Percentiles rank a stretch among this genome's conserved stretches.
Conservation (phyloP, 2,329 filamentous ascomycete species). For the Aspergillus calidoustus region DNA sequence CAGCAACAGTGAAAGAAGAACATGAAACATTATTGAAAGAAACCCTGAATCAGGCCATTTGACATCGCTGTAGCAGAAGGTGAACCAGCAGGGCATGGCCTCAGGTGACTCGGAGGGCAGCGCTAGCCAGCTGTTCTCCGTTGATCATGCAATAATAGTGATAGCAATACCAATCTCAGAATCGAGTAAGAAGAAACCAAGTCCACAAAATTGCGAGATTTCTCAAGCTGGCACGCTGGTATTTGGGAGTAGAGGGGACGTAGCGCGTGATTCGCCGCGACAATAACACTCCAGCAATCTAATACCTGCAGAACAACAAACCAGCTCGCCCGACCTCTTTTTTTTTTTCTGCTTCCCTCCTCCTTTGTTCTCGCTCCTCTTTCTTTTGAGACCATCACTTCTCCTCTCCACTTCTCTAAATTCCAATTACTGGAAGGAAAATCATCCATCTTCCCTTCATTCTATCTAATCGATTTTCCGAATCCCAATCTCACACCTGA, state of each 20-base stretch:
- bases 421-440: not conserved
- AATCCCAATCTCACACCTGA: not conserved
- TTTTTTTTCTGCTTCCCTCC: constrained; percentile 12
- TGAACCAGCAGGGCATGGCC: not conserved
- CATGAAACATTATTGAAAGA: not conserved
- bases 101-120: not conserved
- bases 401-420: not conserved
- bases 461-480: not conserved
- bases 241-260: not conserved
- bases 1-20: not conserved
- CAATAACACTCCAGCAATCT: constrained; percentile 5
- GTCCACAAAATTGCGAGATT: not conserved
- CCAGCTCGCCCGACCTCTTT: constrained; percentile 7
- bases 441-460: not conserved
- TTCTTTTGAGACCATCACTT: not conserved
- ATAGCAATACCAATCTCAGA: not conserved
- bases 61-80: not conserved
- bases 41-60: not conserved
- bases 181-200: not conserved
- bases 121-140: not conserved
- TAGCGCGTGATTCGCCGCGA: constrained; percentile 16
- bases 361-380: not conserved
- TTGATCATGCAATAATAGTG: not conserved
- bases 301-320: not conserved
- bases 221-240: constrained; percentile 1